A percentile compares a stretch with the other conserved stretches of the same genome.
Evolutionary conservation across 345 rosid species (phyloP).

Genomic region (Erysimum cheiranthoides): DNA sequence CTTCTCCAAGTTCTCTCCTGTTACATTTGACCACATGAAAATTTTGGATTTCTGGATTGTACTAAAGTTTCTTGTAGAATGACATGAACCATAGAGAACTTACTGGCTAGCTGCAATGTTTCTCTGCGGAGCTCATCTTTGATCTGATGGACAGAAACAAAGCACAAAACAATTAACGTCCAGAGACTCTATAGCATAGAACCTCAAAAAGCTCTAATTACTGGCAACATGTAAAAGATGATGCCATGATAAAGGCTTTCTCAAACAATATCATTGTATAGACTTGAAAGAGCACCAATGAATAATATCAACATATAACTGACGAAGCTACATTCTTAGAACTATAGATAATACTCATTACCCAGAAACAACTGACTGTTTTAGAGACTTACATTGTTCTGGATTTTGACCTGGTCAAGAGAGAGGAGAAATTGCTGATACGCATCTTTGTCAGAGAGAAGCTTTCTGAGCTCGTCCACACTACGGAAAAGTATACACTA

Average conservation of each 20-base stretch:
- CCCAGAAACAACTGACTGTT: background rate
- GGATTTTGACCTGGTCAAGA: conserved; percentile 86
- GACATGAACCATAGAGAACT: conserved; percentile 45
- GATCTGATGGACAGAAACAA: conserved; percentile 55
- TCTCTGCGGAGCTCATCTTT: conserved; percentile 91
- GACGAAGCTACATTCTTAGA: background rate
- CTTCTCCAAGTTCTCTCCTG: conserved; percentile 84
- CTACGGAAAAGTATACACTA: conserved; percentile 44
- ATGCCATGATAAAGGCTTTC: background rate
- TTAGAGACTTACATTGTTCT: conserved; percentile 70
- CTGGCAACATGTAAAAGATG: background rate
- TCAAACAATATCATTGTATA: background rate
- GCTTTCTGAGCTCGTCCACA: conserved; percentile 87
- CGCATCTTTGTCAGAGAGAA: conserved; percentile 81
- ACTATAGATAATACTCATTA: conserved; percentile 4
- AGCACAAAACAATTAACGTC: background rate
- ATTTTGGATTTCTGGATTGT: background rate
- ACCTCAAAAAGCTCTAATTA: background rate
- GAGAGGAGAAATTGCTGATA: conserved; percentile 78
- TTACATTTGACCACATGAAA: conserved; percentile 25
- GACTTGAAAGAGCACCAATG: background rate
- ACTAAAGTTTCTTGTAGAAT: background rate
- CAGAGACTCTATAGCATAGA: background rate
- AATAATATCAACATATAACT: conserved; percentile 18
- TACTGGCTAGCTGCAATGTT: conserved; percentile 89